A percentile compares a stretch with the other conserved stretches of the same genome.
Conservation (phyloP, 2,329 filamentous ascomycete genomes). For the Colletotrichum cuscutae region DNA sequence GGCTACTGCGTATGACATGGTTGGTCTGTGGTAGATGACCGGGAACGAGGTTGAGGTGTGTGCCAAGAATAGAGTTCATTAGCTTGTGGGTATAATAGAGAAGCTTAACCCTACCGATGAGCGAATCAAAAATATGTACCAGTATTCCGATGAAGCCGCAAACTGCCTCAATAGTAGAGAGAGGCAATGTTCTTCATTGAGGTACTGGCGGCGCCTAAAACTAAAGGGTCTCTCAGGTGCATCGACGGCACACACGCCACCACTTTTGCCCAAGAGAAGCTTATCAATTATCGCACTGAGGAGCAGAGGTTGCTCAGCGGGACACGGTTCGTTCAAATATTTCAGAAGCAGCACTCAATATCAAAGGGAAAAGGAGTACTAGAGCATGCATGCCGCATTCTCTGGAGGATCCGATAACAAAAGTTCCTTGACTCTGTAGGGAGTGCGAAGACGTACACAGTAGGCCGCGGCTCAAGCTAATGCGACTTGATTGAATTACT, state of each 20-base stretch:
- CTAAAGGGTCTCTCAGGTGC: background rate
- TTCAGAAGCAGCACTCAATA: too few relatives aligned
- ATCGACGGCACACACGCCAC: too few relatives aligned
- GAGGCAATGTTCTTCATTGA: background rate
- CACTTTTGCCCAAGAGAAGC: too few relatives aligned
- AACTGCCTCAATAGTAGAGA: background rate
- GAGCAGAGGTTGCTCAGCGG: too few relatives aligned
- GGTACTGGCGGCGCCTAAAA: too few relatives aligned
- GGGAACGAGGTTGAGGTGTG: background rate
- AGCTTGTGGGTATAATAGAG: background rate
- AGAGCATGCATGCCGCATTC: background rate
- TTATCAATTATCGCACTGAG: too few relatives aligned
- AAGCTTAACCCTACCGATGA: background rate
- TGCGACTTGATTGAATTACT: background rate
- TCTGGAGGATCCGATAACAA: background rate
- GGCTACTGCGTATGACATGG: too few relatives aligned
- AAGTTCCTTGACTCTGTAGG: background rate
- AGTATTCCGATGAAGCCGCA: background rate
- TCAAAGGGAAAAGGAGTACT: too few relatives aligned
- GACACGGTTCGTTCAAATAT: too few relatives aligned
- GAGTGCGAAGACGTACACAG: background rate
- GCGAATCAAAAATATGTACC: background rate
- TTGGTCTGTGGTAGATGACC: background rate
- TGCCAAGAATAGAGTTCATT: background rate
- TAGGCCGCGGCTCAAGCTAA: background rate